Percentiles rank a stretch among this genome's conserved stretches.
Conservation (phyloP, 768 basidiomycete genomes). For the Amanita phalloides region DNA sequence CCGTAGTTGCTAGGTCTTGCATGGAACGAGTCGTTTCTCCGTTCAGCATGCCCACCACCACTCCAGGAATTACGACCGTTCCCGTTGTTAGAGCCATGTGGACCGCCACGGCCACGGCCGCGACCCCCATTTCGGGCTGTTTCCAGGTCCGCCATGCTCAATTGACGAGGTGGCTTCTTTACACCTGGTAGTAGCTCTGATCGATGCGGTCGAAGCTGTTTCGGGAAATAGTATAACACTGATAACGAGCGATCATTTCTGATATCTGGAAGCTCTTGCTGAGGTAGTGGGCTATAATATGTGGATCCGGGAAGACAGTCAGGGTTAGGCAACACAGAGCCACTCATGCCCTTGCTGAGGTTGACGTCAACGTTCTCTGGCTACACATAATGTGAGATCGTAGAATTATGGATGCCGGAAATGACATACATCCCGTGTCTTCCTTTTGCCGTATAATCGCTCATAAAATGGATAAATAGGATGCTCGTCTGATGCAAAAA, state of each 20-base stretch:
- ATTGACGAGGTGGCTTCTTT: conserved; percentile 41
- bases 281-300: conserved; percentile 63
- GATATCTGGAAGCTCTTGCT: conserved; percentile 63
- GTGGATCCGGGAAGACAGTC: conserved; percentile 89
- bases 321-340: conserved; percentile 73
- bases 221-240: conserved; percentile 81
- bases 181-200: conserved; percentile 75
- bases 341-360: conserved; percentile 70
- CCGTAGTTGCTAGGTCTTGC: conserved; percentile 29
- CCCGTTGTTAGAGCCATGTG: conserved; percentile 1
- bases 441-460: conserved; percentile 83
- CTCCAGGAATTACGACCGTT: conserved; percentile 10
- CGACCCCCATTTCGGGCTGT: conserved; percentile 44
- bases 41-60: conserved; percentile 21
- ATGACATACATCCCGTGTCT: conserved; percentile 57
- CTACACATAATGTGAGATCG: conserved; percentile 30
- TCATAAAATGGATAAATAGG: conserved; percentile 82
- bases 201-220: conserved; percentile 75
- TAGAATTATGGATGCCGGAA: not conserved
- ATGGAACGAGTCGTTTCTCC: conserved; percentile 37
- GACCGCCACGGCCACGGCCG: conserved; percentile 38
- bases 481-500: conserved; percentile 81
- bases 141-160: conserved; percentile 67
- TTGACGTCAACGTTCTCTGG: conserved; percentile 60
- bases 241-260: conserved; percentile 82